phyloP scores from a whole-genome alignment of 2,329 filamentous ascomycete species.

The Apiospora kogelbergensis region DNA sequence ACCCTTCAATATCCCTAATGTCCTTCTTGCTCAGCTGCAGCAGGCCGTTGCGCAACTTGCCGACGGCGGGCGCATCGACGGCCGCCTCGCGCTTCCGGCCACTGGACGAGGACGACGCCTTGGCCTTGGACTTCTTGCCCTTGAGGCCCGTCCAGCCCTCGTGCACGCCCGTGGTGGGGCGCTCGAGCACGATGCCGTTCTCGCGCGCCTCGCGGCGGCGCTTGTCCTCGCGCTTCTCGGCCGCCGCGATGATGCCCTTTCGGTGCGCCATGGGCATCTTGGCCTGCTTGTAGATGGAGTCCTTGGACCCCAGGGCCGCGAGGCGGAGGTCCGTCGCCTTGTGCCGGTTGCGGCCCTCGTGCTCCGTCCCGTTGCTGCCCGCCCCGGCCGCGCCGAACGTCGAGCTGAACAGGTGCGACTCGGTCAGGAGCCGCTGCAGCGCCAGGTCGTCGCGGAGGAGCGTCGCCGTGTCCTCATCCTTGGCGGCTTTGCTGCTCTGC shows the following conservation, averaged over 20 bases:
- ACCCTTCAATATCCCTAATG: conserved; percentile 43
- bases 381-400: conserved; percentile 34
- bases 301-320: conserved; percentile 76
- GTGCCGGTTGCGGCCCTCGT: conserved; percentile 69
- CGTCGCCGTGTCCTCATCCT: conserved; percentile 59
- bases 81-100: conserved; percentile 45
- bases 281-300: conserved; percentile 71
- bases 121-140: conserved; percentile 20
- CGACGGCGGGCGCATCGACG: conserved; percentile 77
- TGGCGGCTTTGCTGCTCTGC: conserved; percentile 26
- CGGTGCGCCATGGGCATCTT: conserved; percentile 89
- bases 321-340: conserved; percentile 84
- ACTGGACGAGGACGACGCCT: conserved; percentile 37
- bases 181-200: conserved; percentile 87
- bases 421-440: conserved; percentile 83
- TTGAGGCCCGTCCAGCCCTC: conserved; percentile 17
- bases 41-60: conserved; percentile 71
- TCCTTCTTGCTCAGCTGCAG: conserved; percentile 78
- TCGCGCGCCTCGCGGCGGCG: conserved; percentile 79
- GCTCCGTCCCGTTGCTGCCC: conserved; percentile 26
- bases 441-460: conserved; percentile 91
- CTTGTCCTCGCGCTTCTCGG: conserved; percentile 63
- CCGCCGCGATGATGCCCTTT: conserved; percentile 77
- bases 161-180: conserved; percentile 29
- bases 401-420: conserved; percentile 81